Evolutionary conservation across 352 stramenopile genomes (phyloP), one percentile per base, ranked within the genome.

Genomic region (Phytophthora europaea): DNA sequence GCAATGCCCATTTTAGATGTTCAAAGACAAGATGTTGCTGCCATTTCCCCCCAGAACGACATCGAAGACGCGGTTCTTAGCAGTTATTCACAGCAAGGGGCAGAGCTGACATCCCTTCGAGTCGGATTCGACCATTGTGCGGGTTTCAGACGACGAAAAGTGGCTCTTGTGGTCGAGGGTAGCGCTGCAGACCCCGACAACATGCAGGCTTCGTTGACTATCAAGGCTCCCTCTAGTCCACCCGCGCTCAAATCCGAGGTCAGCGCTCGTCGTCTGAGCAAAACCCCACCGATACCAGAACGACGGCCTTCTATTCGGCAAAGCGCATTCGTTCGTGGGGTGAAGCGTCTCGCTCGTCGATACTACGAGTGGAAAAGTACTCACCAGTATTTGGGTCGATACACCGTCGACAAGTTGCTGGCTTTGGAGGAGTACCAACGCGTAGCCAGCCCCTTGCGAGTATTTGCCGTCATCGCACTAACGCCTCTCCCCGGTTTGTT

Each of bases 371-470:
- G 53, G 22, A 72, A 67, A 23, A 75, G 47, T 34, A 28, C 33
- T 6, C 68, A 71, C 20, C 68, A 66, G n/a, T 67, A 72, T 48
- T 54, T 75, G 5, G 68, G 68, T 23, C 68, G 68, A 34, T 78
- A 75, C 66, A 72, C 72, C 0, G 55, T 75, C 23, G 61, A 75
- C 31, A 75, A 78, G 66, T 31, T 78, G 38, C 51, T 71, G 23
- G 53, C 61, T n/a, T 66, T 78, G 20, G 50, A 75, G 23, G 28
- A 67, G 22, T 75, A 78, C 61, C 69, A 70, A 38, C 38, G 56
- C 8, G 58, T 56, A 3, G 20, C 40, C 4, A 75, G 66, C 18
- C 57, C 23, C 3, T 16, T 33, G 0, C 61, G 67, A 31, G 72
- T 78, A 5, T 63, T 56, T 9, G 54, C 59, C 1, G 68, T 80